Evolutionary conservation across 2,329 filamentous ascomycete genomes (phyloP).

Genomic region (Alternaria sp.): DNA sequence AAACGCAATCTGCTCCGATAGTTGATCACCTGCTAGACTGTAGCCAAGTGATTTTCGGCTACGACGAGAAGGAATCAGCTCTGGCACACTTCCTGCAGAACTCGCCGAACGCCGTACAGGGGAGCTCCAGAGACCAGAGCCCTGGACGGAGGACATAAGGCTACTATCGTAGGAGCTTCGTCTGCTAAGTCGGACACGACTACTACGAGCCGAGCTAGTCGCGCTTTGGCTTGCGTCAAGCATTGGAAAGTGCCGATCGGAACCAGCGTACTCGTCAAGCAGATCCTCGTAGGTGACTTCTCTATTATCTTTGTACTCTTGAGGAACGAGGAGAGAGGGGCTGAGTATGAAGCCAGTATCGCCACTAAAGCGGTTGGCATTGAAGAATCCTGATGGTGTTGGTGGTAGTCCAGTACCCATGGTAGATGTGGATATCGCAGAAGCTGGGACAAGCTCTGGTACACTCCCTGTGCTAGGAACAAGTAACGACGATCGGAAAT

Average conservation of each 20-base stretch:
- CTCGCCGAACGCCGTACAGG: conserved; percentile 48
- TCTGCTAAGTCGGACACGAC: conserved; percentile 62
- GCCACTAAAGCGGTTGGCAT: conserved; percentile 23
- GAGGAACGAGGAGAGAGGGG: conserved; percentile 46
- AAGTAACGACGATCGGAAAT: conserved; percentile 38
- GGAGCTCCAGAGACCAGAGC: conserved; percentile 45
- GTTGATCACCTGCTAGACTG: conserved; percentile 42
- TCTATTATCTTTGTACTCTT: conserved; percentile 45
- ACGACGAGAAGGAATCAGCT: conserved; percentile 48
- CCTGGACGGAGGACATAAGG: conserved; percentile 54
- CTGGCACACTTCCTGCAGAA: conserved; percentile 50
- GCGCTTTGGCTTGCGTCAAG: conserved; percentile 50
- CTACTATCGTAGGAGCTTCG: conserved; percentile 66
- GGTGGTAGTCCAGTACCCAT: conserved; percentile 37
- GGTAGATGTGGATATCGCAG: conserved; percentile 47
- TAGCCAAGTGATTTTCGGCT: conserved; percentile 40
- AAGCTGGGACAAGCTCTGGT: conserved; percentile 46
- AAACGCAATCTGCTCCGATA: conserved; percentile 44
- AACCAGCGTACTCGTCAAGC: conserved; percentile 54
- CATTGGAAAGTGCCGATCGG: conserved; percentile 58
- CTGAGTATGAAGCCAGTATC: conserved; percentile 50
- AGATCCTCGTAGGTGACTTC: conserved; percentile 51
- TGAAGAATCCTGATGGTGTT: conserved; percentile 40
- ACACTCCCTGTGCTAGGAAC: conserved; percentile 39
- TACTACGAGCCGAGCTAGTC: conserved; percentile 57